phyloP scores from a whole-genome alignment of 2,329 filamentous ascomycete species.

The Sarocladium kiliense region DNA sequence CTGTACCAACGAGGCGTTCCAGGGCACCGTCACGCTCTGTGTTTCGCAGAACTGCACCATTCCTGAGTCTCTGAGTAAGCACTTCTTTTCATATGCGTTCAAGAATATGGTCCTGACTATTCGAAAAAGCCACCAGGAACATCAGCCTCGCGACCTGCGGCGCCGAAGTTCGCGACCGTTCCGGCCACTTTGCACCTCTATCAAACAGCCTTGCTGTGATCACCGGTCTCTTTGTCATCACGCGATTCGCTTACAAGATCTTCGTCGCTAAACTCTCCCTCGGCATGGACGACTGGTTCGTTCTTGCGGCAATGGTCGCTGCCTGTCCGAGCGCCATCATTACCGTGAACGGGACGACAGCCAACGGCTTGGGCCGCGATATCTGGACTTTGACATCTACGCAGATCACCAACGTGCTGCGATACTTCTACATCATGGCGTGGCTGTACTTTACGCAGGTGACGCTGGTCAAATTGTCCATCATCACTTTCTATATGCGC shows the following conservation, averaged over 20 bases:
- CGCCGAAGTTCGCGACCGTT: constrained; percentile 21
- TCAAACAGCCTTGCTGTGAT: constrained; percentile 25
- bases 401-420: constrained; percentile 13
- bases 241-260: constrained; percentile 31
- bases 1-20: not conserved
- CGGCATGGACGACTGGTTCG: constrained; percentile 30
- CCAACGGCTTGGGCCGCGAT: constrained; percentile 24
- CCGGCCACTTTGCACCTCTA: constrained; percentile 24
- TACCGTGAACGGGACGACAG: constrained; percentile 19
- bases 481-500: constrained; percentile 46
- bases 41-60: constrained; percentile 12
- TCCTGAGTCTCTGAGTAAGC: constrained; percentile 15
- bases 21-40: constrained; percentile 9
- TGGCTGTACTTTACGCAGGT: constrained; percentile 36
- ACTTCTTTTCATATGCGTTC: not conserved
- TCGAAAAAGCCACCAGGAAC: constrained; percentile 18
- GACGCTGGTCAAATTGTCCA: constrained; percentile 38
- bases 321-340: constrained; percentile 25
- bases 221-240: constrained; percentile 28
- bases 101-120: not conserved
- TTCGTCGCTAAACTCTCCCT: constrained; percentile 23
- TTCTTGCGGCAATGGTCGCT: constrained; percentile 20
- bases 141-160: constrained; percentile 20
- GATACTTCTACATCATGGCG: constrained; percentile 32
- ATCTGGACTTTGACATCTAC: not conserved